phyloP scores from a whole-genome alignment of 2,329 filamentous ascomycete genomes.

The Pyrenophora seminiperda region DNA sequence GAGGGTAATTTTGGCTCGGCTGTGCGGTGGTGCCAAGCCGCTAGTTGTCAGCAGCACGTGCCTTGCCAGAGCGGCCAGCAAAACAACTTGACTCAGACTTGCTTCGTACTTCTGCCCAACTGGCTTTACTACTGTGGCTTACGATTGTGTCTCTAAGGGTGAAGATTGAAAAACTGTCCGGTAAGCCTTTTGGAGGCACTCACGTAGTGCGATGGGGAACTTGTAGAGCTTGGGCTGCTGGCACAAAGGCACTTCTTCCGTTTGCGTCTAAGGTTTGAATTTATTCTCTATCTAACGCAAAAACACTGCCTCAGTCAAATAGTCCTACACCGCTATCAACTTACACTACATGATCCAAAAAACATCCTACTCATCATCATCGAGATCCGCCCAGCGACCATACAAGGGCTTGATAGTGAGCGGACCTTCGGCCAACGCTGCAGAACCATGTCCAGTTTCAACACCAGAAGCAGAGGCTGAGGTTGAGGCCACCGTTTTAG shows the following conservation, averaged over 20 bases:
- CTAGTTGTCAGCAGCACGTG: slow-evolving; percentile 26
- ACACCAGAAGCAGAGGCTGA: slow-evolving; percentile 1
- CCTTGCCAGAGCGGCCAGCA: not conserved
- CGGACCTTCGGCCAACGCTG: slow-evolving; percentile 3
- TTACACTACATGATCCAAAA: not conserved
- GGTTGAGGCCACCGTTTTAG: not conserved
- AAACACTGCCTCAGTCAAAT: too few relatives aligned
- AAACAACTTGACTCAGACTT: too few relatives aligned
- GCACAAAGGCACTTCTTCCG: not conserved
- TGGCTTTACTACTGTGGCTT: too few relatives aligned
- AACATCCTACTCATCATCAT: slow-evolving; percentile 15
- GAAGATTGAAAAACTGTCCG: too few relatives aligned
- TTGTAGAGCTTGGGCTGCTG: not conserved
- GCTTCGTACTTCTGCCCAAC: not conserved
- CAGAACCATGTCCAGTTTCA: not conserved
- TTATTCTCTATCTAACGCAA: too few relatives aligned
- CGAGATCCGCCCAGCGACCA: slow-evolving; percentile 25
- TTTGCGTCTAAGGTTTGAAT: not conserved
- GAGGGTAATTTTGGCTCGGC: slow-evolving; percentile 28
- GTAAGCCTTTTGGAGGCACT: not conserved
- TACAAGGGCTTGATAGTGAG: slow-evolving; percentile 11
- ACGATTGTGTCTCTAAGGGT: too few relatives aligned
- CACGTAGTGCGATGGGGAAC: not conserved
- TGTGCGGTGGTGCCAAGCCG: slow-evolving; percentile 26
- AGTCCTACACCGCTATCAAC: too few relatives aligned